Conservation (phyloP, 495 filamentous ascomycete genomes). For the Penicillium canariense region DNA sequence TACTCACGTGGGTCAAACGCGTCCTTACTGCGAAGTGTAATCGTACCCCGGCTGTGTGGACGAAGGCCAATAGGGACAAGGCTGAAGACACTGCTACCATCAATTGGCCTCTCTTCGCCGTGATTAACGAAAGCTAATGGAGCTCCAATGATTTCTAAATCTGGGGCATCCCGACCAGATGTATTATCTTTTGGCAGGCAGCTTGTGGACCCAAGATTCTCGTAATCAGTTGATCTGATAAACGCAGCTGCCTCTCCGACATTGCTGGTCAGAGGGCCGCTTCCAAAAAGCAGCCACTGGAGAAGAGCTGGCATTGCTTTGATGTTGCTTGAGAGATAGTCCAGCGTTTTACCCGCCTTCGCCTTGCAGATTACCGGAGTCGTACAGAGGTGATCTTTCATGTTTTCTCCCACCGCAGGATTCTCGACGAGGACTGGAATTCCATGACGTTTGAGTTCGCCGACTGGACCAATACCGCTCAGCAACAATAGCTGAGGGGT, state of each 20-base stretch:
- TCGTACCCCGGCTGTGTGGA: slow-evolving; percentile 20
- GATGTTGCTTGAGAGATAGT: slow-evolving; percentile 18
- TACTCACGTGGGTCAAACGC: slow-evolving; percentile 20
- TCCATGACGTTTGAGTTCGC: neutral
- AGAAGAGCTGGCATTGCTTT: slow-evolving; percentile 19
- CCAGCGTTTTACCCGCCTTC: slow-evolving; percentile 16
- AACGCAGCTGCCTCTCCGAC: slow-evolving; percentile 24
- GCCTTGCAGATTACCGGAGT: slow-evolving; percentile 24
- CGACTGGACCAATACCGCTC: neutral
- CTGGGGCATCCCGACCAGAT: slow-evolving; percentile 14
- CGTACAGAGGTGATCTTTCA: slow-evolving; percentile 23
- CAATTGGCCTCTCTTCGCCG: slow-evolving; percentile 17
- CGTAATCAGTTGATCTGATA: slow-evolving; percentile 14
- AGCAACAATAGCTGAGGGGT: neutral
- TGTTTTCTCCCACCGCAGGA: slow-evolving; percentile 14
- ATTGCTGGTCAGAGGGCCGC: slow-evolving; percentile 23
- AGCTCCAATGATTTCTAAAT: slow-evolving; percentile 25
- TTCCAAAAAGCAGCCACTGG: slow-evolving; percentile 17
- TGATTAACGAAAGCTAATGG: slow-evolving; percentile 26
- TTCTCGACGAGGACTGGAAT: neutral
- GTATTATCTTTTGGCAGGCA: slow-evolving; percentile 5
- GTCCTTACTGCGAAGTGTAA: slow-evolving; percentile 18
- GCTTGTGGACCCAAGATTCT: slow-evolving; percentile 9
- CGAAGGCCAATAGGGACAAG: slow-evolving; percentile 18
- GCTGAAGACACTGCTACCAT: slow-evolving; percentile 17